Evolutionary conservation across 305 asterid species (phyloP).

Genomic region (Fraxinus baroniana): DNA sequence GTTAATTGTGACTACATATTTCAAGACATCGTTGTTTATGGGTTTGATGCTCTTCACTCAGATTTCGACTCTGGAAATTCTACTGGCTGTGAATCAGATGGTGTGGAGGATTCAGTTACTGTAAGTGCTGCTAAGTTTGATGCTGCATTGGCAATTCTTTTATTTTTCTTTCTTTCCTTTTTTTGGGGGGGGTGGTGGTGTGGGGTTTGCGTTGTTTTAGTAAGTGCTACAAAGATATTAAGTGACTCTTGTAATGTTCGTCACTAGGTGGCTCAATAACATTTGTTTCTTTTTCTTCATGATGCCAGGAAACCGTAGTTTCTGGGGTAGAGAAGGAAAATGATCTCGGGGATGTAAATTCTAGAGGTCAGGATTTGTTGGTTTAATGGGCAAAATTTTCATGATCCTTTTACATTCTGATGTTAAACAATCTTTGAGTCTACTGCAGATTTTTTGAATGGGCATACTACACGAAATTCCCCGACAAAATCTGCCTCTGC

Average conservation of each 20-base stretch:
- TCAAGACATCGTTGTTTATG: background rate
- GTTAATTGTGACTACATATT: background rate
- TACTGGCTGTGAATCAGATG: slow-evolving; percentile 42
- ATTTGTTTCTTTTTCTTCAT: slow-evolving; percentile 8
- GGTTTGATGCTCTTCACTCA: slow-evolving; percentile 18
- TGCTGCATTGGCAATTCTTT: background rate
- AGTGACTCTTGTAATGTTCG: background rate
- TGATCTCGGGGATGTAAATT: slow-evolving; percentile 21
- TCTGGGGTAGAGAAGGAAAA: slow-evolving; percentile 32
- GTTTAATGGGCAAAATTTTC: background rate
- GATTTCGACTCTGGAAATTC: slow-evolving; percentile 59
- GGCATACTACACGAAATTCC: slow-evolving; percentile 38
- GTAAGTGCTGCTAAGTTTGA: slow-evolving; percentile 34
- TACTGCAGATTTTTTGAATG: slow-evolving; percentile 35
- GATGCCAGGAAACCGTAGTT: slow-evolving; percentile 40
- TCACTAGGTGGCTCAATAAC: background rate
- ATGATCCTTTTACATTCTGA: background rate
- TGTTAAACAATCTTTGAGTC: background rate
- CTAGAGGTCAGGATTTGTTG: slow-evolving; percentile 34
- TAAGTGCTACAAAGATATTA: background rate
- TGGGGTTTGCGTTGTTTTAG: background rate
- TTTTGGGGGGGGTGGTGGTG: background rate
- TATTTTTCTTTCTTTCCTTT: background rate
- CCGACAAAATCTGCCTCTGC: slow-evolving; percentile 33
- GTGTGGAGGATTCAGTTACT: slow-evolving; percentile 38